These are phyloP conservation scores for Apium graveolens DNA, from an alignment of 129 eudicot species.

Conservation along the genomic window DNA sequence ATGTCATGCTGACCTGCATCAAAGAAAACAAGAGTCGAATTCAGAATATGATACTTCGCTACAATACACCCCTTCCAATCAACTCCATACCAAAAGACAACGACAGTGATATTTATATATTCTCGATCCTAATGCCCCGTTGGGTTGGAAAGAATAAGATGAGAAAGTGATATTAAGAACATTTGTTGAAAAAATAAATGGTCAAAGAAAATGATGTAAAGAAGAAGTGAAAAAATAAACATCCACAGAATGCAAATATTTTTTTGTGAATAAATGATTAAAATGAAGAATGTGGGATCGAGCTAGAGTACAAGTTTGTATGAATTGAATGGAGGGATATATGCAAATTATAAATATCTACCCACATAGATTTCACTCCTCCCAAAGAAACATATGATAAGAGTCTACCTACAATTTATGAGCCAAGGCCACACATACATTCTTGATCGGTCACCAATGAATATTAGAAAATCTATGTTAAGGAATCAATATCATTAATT, in stretches of 20 bases:
- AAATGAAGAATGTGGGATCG: no score
- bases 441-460: neutral
- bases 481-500: neutral
- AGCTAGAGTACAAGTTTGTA: no score
- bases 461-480: neutral
- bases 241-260: neutral
- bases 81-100: neutral
- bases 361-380: neutral
- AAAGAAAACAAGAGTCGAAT: neutral
- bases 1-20: slow-evolving; percentile 73
- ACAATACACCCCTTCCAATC: neutral
- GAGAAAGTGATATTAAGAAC: neutral
- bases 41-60: neutral
- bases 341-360: neutral
- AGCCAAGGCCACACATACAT: neutral
- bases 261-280: neutral
- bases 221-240: neutral
- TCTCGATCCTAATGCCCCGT: neutral
- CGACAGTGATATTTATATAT: neutral
- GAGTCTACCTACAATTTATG: neutral
- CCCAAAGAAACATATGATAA: neutral
- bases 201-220: neutral
- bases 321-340: neutral
- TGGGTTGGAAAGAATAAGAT: neutral
- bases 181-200: neutral